Conservation (phyloP, 2,329 filamentous ascomycete species). For the Hypoxylon sp. region DNA sequence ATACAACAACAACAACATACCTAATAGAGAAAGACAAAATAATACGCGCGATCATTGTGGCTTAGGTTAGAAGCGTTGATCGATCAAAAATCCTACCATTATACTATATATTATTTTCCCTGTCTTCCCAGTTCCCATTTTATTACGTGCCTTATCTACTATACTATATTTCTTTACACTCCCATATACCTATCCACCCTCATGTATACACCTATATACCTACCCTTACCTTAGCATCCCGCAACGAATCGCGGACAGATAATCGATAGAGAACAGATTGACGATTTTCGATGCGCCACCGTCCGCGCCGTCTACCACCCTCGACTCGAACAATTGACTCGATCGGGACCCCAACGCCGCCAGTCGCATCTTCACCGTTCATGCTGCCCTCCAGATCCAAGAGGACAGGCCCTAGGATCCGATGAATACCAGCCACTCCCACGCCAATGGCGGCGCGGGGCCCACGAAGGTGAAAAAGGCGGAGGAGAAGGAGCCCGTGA, state of each 20-base stretch:
- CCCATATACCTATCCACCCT: neutral
- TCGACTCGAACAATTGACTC: conserved; percentile 33
- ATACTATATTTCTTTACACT: neutral
- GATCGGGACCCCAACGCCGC: conserved; percentile 47
- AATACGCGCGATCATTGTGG: conserved; percentile 25
- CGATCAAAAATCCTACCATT: conserved; percentile 34
- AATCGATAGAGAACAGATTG: conserved; percentile 16
- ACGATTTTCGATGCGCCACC: conserved; percentile 48
- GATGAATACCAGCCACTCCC: conserved; percentile 55
- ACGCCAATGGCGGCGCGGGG: conserved; percentile 40
- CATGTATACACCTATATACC: conserved; percentile 13
- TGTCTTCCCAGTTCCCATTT: neutral
- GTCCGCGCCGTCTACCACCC: conserved; percentile 15
- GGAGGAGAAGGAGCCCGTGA: conserved; percentile 52
- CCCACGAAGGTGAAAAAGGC: conserved; percentile 25
- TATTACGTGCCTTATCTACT: conserved; percentile 1
- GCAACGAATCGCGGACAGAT: conserved; percentile 24
- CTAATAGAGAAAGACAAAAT: neutral
- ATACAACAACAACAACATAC: neutral
- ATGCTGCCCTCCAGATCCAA: conserved; percentile 37
- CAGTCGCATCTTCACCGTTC: conserved; percentile 43
- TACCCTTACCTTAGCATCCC: neutral
- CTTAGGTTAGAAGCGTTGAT: conserved; percentile 30
- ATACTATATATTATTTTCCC: conserved; percentile 9
- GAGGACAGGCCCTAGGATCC: conserved; percentile 43